Evolutionary conservation across 768 basidiomycete species (phyloP).

Genomic region (Amanita pallidorosea): DNA sequence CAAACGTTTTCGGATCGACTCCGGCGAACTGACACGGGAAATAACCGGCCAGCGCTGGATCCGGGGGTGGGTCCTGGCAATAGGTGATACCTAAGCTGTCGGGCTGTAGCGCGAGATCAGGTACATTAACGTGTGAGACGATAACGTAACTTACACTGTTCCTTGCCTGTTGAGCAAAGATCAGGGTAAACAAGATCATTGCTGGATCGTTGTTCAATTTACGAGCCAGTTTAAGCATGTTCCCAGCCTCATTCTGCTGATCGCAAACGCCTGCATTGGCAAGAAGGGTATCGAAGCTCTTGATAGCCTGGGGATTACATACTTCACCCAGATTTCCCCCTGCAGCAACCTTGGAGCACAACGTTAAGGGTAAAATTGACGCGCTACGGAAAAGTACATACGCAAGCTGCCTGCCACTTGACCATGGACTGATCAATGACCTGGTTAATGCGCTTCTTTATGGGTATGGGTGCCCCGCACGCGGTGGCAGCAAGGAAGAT

Average conservation of each 20-base stretch:
- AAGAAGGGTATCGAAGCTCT: constrained; percentile 49
- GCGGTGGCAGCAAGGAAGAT: constrained; percentile 20
- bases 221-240: constrained; percentile 36
- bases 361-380: not conserved
- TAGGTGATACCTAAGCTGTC: constrained; percentile 33
- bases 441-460: constrained; percentile 38
- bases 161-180: constrained; percentile 48
- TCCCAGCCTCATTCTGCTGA: constrained; percentile 46
- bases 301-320: constrained; percentile 48
- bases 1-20: constrained; percentile 31
- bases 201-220: constrained; percentile 30
- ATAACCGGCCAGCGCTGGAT: constrained; percentile 40
- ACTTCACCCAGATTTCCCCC: constrained; percentile 32
- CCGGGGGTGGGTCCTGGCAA: constrained; percentile 43
- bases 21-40: constrained; percentile 52
- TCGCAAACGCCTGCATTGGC: constrained; percentile 42
- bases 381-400: constrained; percentile 15
- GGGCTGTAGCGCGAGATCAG: constrained; percentile 18
- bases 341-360: constrained; percentile 30
- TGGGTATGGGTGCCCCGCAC: constrained; percentile 26
- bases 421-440: constrained; percentile 26
- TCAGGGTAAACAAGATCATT: constrained; percentile 41
- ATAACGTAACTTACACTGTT: constrained; percentile 29
- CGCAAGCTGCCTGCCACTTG: constrained; percentile 38
- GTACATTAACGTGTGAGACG: not conserved